A percentile compares a stretch with the other conserved stretches of the same genome.
Conservation (phyloP, 441 rosid genomes). For the Jatropha podagrica region DNA sequence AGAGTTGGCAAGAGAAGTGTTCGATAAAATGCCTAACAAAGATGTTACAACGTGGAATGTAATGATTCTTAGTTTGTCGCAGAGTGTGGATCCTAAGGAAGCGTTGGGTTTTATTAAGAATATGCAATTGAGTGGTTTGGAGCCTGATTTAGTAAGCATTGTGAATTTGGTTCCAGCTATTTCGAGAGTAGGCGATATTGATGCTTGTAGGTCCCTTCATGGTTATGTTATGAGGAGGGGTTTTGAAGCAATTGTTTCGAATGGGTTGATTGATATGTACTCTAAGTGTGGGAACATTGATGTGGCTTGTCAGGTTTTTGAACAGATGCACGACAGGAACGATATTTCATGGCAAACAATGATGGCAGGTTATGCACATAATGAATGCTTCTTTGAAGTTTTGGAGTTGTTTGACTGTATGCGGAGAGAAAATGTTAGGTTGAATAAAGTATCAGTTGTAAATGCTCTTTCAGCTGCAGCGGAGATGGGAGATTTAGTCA, state of each 20-base stretch:
- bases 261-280: slow-evolving; percentile 83
- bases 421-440: slow-evolving; percentile 31
- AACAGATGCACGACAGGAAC: slow-evolving; percentile 40
- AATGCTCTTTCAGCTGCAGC: slow-evolving; percentile 59
- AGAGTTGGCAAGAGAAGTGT: slow-evolving; percentile 55
- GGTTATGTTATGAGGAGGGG: slow-evolving; percentile 41
- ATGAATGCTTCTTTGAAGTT: slow-evolving; percentile 63
- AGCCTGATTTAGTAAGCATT: slow-evolving; percentile 61
- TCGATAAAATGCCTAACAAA: slow-evolving; percentile 62
- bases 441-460: slow-evolving; percentile 40
- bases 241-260: slow-evolving; percentile 50
- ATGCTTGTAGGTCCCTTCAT: slow-evolving; percentile 65
- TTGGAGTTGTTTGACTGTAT: slow-evolving; percentile 64
- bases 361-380: slow-evolving; percentile 83
- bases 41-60: slow-evolving; percentile 78
- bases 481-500: slow-evolving; percentile 38
- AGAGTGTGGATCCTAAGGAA: slow-evolving; percentile 55
- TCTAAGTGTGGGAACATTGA: slow-evolving; percentile 70
- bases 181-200: slow-evolving; percentile 56
- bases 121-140: slow-evolving; percentile 47
- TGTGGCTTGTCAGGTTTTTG: slow-evolving; percentile 53
- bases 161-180: slow-evolving; percentile 69
- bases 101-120: slow-evolving; percentile 45
- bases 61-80: slow-evolving; percentile 66
- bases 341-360: slow-evolving; percentile 82